Evolutionary conservation across 2,329 filamentous ascomycete species (phyloP), one percentile per base, ranked within the genome.

Genomic region (Fusarium vanettenii): DNA sequence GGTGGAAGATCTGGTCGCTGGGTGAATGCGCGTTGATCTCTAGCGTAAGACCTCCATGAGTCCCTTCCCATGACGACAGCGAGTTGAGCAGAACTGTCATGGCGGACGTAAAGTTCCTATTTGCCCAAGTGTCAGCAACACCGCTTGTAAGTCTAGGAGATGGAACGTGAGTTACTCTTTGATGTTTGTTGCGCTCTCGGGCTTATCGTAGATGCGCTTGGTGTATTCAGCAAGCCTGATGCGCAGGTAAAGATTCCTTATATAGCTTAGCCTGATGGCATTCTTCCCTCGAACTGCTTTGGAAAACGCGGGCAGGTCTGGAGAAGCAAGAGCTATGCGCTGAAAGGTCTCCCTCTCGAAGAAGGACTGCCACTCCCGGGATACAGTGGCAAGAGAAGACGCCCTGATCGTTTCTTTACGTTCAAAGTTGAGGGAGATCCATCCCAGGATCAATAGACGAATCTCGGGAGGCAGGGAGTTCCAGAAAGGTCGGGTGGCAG

Each of bases 1-100:
- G 1, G n/a, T 66, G 67, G 35, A 56, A 50, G 16, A 10, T 29
- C 25, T 50, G 35, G 33, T 75, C 73, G 27, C 67, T 72, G 1
- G 73, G 71, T 11, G 73, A 74, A 22, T 60, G 22, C 25, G 71
- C 64, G 6, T 62, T 33, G 27, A 75, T 66, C 29, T 75, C 69
- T 7, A 75, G 65, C 5, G 50, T 59, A 2, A 75, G 66, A 6
- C 73, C 73, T 50, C 70, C 72, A 13, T 31, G 18, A 14, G n/a
- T 29, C n/a, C 64, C 69, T 41, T 59, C 18, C 73, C 73, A 75
- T 16, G 50, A 25, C 1, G 73, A 72, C 9, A 75, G 31, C 6
- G 39, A 33, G 10, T 68, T 50, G n/a, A 72, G 64, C 0, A 75
- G 39, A n/a, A 25, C 25, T 66, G 29, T 29, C 6, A 74, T 67